Conservation (phyloP, 306 rosid species). For the Senna tora region DNA sequence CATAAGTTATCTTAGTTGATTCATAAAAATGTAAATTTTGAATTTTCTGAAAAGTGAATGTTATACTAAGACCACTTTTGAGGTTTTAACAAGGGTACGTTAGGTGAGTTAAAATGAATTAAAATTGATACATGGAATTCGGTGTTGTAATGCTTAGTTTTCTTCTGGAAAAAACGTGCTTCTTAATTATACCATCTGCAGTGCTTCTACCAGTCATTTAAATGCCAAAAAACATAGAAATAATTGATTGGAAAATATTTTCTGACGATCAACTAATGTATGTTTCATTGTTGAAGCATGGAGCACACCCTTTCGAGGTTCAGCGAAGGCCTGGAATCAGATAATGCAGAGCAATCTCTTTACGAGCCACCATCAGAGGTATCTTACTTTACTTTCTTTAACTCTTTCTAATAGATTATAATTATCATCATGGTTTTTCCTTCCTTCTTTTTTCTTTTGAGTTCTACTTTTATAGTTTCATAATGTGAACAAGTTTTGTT, state of each 20-base stretch:
- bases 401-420: neutral
- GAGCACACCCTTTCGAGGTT: conserved; percentile 60
- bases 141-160: conserved; percentile 10
- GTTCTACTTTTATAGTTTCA: neutral
- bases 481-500: neutral
- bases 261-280: neutral
- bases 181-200: neutral
- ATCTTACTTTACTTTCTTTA: neutral
- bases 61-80: neutral
- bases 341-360: conserved; percentile 38
- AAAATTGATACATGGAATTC: neutral
- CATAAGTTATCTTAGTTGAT: neutral
- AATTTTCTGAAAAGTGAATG: neutral
- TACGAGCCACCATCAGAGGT: conserved; percentile 39
- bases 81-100: neutral
- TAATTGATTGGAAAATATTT: too few species aligned
- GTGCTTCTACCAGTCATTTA: conserved; percentile 1
- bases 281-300: conserved; percentile 57
- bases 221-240: neutral
- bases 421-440: neutral
- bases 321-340: conserved; percentile 36
- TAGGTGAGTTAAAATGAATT: conserved; percentile 27
- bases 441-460: neutral
- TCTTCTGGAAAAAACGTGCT: neutral
- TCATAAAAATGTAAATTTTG: neutral